Evolutionary conservation across 2,329 filamentous ascomycete genomes (phyloP).

Genomic region (Alternaria incomplexa): DNA sequence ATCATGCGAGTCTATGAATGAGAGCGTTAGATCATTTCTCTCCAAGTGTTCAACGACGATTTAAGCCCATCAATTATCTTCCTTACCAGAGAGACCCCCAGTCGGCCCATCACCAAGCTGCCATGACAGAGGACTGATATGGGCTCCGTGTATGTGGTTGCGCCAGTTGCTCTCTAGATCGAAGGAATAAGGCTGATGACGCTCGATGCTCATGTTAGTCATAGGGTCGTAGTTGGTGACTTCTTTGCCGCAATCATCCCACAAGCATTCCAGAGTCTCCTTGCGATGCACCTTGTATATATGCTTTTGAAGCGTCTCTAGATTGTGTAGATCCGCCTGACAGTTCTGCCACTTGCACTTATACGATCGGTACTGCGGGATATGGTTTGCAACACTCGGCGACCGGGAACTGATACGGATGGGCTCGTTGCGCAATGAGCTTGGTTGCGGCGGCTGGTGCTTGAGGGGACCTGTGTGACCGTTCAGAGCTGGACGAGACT

Average conservation of each 20-base stretch:
- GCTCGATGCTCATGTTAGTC: slow-evolving; percentile 31
- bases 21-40: slow-evolving; percentile 24
- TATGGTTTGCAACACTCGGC: slow-evolving; percentile 33
- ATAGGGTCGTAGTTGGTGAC: slow-evolving; percentile 26
- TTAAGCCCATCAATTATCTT: slow-evolving; percentile 17
- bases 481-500: slow-evolving; percentile 31
- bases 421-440: slow-evolving; percentile 34
- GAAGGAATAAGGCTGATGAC: slow-evolving; percentile 43
- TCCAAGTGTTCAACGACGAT: neutral
- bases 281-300: slow-evolving; percentile 61
- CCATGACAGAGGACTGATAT: slow-evolving; percentile 63
- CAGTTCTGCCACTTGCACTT: slow-evolving; percentile 66
- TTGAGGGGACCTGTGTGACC: slow-evolving; percentile 15
- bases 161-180: slow-evolving; percentile 52
- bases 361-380: slow-evolving; percentile 55
- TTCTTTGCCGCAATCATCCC: slow-evolving; percentile 51
- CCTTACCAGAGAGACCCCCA: slow-evolving; percentile 63
- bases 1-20: slow-evolving; percentile 45
- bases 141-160: slow-evolving; percentile 58
- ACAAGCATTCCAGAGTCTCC: slow-evolving; percentile 53
- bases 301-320: slow-evolving; percentile 65
- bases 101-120: slow-evolving; percentile 65
- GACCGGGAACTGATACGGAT: slow-evolving; percentile 40
- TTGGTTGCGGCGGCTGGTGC: slow-evolving; percentile 29
- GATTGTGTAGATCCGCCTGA: slow-evolving; percentile 65